Evolutionary conservation across 495 filamentous ascomycete genomes (phyloP).

Genomic region (Annulohypoxylon nitens): DNA sequence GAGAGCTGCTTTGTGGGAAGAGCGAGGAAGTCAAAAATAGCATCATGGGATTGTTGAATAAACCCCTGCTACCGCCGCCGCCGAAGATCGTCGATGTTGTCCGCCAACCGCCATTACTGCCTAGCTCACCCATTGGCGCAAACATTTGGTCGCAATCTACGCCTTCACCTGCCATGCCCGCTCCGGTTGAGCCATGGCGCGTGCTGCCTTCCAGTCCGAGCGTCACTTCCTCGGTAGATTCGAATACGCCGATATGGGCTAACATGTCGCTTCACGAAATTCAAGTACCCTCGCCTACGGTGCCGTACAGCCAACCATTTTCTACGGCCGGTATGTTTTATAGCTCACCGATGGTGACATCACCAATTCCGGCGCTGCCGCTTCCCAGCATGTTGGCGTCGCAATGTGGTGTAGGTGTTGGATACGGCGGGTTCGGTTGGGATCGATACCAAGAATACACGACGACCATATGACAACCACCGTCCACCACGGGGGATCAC

Average conservation of each 20-base stretch:
- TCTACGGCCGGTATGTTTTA: constrained; percentile 75
- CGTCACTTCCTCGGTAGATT: constrained; percentile 77
- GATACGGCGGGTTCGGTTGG: constrained; percentile 85
- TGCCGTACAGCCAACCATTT: constrained; percentile 84
- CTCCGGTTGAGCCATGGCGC: constrained; percentile 91
- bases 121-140: constrained; percentile 82
- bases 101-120: constrained; percentile 84
- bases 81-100: constrained; percentile 93
- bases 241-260: constrained; percentile 82
- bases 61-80: constrained; percentile 86
- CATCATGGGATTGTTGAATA: constrained; percentile 87
- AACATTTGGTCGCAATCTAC: constrained; percentile 82
- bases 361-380: constrained; percentile 81
- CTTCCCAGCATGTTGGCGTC: constrained; percentile 90
- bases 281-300: constrained; percentile 76
- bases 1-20: constrained; percentile 90
- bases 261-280: constrained; percentile 78
- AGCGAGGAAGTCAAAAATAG: constrained; percentile 93
- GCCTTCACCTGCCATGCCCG: constrained; percentile 65
- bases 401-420: constrained; percentile 81
- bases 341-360: constrained; percentile 70
- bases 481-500: constrained; percentile 53
- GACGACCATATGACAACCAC: constrained; percentile 74
- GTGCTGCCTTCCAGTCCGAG: constrained; percentile 89
- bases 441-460: constrained; percentile 74